A percentile compares a stretch with the other conserved stretches of the same genome.
These are phyloP conservation scores for Brassica nigra DNA, from an alignment of 345 rosid genomes.

Conservation along the genomic window DNA sequence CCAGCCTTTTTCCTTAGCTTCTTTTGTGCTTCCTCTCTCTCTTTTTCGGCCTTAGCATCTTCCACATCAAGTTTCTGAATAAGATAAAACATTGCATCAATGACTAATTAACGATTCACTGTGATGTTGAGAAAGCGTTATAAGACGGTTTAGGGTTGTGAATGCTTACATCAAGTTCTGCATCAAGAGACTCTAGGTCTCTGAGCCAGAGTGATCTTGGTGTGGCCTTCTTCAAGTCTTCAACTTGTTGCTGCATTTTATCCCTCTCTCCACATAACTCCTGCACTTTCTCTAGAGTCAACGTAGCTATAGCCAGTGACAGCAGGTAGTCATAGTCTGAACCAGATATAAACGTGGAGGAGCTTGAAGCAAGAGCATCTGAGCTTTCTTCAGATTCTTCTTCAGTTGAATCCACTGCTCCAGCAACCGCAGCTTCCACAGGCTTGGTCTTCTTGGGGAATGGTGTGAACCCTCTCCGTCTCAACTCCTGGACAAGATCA, in stretches of 20 bases:
- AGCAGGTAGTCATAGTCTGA: constrained; percentile 85
- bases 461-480: constrained; percentile 77
- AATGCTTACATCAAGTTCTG: constrained; percentile 65
- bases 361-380: constrained; percentile 29
- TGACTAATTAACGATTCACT: background rate
- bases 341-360: constrained; percentile 44
- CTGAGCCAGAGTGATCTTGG: constrained; percentile 68
- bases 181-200: constrained; percentile 71
- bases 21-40: constrained; percentile 32
- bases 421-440: constrained; percentile 67
- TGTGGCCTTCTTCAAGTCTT: constrained; percentile 55
- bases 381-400: constrained; percentile 62
- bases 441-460: constrained; percentile 63
- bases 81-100: background rate
- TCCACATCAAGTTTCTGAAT: constrained; percentile 58
- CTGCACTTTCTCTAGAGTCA: constrained; percentile 83
- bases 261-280: constrained; percentile 64
- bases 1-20: constrained; percentile 25
- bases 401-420: constrained; percentile 58
- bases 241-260: constrained; percentile 56
- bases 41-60: constrained; percentile 55
- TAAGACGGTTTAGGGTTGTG: background rate
- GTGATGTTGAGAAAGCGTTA: background rate
- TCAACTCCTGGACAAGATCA: constrained; percentile 73
- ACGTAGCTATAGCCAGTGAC: constrained; percentile 69